These are phyloP conservation scores for Camellia granthamiana DNA, from an alignment of 148 eudicot species.

Conservation along the genomic window DNA sequence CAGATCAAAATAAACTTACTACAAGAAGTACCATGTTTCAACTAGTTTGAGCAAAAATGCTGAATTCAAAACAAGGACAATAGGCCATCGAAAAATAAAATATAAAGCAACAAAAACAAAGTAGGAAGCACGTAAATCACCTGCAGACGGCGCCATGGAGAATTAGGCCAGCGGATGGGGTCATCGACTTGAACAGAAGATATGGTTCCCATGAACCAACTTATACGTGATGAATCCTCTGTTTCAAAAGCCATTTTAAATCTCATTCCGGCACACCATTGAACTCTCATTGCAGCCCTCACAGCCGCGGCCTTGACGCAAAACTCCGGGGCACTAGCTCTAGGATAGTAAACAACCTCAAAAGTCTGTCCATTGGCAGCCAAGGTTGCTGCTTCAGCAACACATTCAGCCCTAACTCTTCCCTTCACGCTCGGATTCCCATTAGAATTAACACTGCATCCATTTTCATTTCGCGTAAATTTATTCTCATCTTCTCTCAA, in stretches of 20 bases:
- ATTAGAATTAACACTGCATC: constrained; percentile 16
- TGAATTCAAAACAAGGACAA: not conserved
- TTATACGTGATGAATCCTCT: constrained; percentile 93
- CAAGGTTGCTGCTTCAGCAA: constrained; percentile 54
- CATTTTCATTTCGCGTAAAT: constrained; percentile 24
- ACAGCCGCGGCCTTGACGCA: constrained; percentile 73
- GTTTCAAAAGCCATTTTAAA: constrained; percentile 99
- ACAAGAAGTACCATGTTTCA: not conserved
- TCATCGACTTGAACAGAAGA: constrained; percentile 78
- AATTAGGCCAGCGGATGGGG: constrained; percentile 80
- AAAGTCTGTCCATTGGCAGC: constrained; percentile 72
- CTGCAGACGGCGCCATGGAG: constrained; percentile 96
- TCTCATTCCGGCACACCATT: constrained; percentile 92
- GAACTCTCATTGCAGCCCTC: constrained; percentile 62
- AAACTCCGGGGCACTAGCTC: constrained; percentile 86
- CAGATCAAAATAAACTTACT: not conserved
- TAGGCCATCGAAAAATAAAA: not conserved
- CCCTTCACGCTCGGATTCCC: constrained; percentile 19
- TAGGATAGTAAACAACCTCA: constrained; percentile 89
- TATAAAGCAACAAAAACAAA: not conserved
- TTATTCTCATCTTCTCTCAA: constrained; percentile 42
- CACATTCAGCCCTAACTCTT: constrained; percentile 49
- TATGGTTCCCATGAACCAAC: constrained; percentile 99
- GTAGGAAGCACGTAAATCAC: constrained; percentile 28
- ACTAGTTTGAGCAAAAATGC: not conserved